Evolutionary conservation across 257 asterid genomes (phyloP), one percentile per base, ranked within the genome.

Genomic region (Capsicum rhomboideum): DNA sequence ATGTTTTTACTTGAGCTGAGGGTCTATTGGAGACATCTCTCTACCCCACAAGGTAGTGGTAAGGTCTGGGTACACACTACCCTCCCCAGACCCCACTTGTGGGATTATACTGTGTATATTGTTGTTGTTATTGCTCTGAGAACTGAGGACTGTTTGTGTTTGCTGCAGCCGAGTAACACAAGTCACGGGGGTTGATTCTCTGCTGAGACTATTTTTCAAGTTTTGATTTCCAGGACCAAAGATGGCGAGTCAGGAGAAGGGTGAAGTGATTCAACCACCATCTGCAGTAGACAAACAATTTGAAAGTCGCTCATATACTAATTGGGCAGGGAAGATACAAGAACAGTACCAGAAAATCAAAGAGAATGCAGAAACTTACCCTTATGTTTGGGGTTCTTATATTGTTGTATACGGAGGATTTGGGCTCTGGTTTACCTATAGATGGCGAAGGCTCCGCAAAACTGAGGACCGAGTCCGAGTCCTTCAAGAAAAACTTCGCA

Each of bases 301-400:
- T 82, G 75, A 84, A 80, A 88, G 85, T 55, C 55, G 79, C 26
- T 81, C 79, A 44, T 74, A 83, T 50, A 67, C 34, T 17, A 91
- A 90, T 21, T 93, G 87, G 94, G 82, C 81, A 31, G 90, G 83
- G 52, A 84, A 46, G 86, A 84, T 94, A 78, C 86, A 85, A 79
- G 90, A 87, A 68, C 90, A 82, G 52, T 93, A 91, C 58, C 50
- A 75, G 29, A 91, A 83, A 74, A 89, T 90, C 28, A 96, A 88
- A 85, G 95, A 89, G 82, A 89, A 96, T 85, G 98, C 98, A 68
- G 92, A 93, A 84, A 85, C 97, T 1, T 96, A 92, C 77, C 98
- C 99, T 4, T 96, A 92, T 44, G 99, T 96, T 18, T 96, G 98
- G 98, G 97, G 90, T 74, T 95, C 99, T 2, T 95, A 94, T 67